Base-by-base conservation (phyloP, 108 stramenopile genomes). In the Cyclotella sp. region DNA sequence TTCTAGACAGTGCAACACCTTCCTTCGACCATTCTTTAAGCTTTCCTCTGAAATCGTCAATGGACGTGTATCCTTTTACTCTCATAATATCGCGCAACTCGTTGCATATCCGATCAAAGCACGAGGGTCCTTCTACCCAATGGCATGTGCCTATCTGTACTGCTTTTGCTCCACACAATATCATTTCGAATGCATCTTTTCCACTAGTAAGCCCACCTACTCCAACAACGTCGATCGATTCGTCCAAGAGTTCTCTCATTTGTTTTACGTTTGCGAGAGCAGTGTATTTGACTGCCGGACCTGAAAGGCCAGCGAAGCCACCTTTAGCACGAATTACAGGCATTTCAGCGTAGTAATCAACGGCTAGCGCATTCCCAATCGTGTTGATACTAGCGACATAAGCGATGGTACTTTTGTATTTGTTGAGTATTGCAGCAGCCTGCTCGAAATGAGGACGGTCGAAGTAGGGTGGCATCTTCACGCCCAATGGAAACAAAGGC, bases 391-490 rank as follows among this genome's bases (percentile, higher is more conserved):
- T 84, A 21, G 88, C 94, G 14, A 90, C 89, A 71, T 92, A 97
- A 0, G 46, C 15, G 10, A 97, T 71, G 44, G 86, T 70, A 30
- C 68, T 43, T 21, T 88, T 83, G 81, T 92, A 88, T 45, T 89
- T 79, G 63, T 94, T 95, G 49, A 97, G 76, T 55, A 97, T 84
- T 15, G 78, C 28, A 19, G 96, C 96, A 29, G 89, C 96, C 52
- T 76, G 61, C 64, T 88, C 82, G 70, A 94, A 89, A 68, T 94
- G 94, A 55, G 89, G 87, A 27, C 89, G 77, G 77, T 97, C 96
- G 57, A 97, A 90, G 78, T 97, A 97, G 39, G 96, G 96, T n/a
- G 94, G 92, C 49, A 97, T 77, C 78, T 97, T 97, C 22, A 97
- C 75, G 11, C 96, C 96, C 57, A 97, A 59, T 13, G 85, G 85